phyloP scores from a whole-genome alignment of 1,139 yeast species.

The Suhomyces coccinellae region DNA sequence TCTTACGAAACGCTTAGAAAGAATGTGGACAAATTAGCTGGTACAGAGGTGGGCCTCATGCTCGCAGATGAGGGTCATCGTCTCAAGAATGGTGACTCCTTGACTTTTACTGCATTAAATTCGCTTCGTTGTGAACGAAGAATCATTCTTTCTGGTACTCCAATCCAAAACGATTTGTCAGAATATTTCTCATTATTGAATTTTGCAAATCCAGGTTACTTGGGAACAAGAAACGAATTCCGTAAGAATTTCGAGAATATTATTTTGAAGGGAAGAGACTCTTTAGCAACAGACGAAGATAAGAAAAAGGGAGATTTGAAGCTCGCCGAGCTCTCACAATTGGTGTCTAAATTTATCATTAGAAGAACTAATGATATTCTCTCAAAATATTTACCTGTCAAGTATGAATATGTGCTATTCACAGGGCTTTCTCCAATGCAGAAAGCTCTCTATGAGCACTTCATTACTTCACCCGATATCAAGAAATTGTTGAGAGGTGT shows the following conservation, averaged over 20 bases:
- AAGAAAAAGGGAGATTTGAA: slow-evolving; percentile 70
- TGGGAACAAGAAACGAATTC: slow-evolving; percentile 84
- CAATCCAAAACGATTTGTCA: slow-evolving; percentile 93
- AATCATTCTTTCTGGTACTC: slow-evolving; percentile 94
- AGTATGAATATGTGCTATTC: slow-evolving; percentile 93
- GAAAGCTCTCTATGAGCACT: slow-evolving; percentile 64
- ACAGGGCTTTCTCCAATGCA: slow-evolving; percentile 85
- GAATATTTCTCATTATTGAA: slow-evolving; percentile 90
- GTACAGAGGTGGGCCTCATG: slow-evolving; percentile 82
- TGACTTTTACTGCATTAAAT: slow-evolving; percentile 86
- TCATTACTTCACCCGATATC: slow-evolving; percentile 80
- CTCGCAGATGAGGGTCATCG: slow-evolving; percentile 98
- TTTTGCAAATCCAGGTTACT: slow-evolving; percentile 92
- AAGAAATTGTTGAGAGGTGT: slow-evolving; percentile 65
- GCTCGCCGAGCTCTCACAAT: slow-evolving; percentile 63
- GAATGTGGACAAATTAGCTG: slow-evolving; percentile 74
- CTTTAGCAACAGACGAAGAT: slow-evolving; percentile 83
- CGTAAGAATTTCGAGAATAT: slow-evolving; percentile 80
- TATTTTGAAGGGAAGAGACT: slow-evolving; percentile 85
- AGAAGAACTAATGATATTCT: slow-evolving; percentile 94
- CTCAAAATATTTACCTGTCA: slow-evolving; percentile 90
- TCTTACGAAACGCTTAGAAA: slow-evolving; percentile 92
- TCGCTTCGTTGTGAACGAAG: slow-evolving; percentile 82
- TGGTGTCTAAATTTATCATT: slow-evolving; percentile 88
- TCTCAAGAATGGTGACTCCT: slow-evolving; percentile 89